Evolutionary conservation across 257 asterid species (phyloP).

Genomic region (Osmanthus fragrans): DNA sequence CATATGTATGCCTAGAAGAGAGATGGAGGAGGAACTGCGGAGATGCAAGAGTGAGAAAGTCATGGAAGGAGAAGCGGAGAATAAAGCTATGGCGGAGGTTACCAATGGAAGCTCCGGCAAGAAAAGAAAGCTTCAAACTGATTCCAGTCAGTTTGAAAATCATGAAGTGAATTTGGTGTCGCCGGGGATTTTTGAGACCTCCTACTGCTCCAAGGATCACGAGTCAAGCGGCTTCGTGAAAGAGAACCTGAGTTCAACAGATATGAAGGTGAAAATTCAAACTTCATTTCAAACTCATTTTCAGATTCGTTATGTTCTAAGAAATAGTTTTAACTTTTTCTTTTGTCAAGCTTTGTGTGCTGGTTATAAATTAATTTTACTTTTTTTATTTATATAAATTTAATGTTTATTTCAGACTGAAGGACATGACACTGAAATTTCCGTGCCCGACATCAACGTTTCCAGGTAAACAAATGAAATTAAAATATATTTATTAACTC

Average conservation of each 20-base stretch:
- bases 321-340: too few species aligned
- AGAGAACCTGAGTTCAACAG: not conserved
- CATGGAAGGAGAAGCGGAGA: not conserved
- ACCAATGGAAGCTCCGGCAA: not conserved
- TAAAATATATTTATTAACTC: not conserved
- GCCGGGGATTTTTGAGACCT: not conserved
- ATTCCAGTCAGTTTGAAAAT: not conserved
- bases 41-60: not conserved
- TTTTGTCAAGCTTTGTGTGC: not conserved
- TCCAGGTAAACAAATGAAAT: conserved; percentile 26
- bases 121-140: not conserved
- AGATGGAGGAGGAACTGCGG: not conserved
- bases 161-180: not conserved
- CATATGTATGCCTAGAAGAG: not conserved
- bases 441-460: conserved; percentile 25
- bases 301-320: too few species aligned
- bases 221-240: not conserved
- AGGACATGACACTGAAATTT: conserved; percentile 30
- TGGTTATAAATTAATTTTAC: not conserved
- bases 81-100: not conserved
- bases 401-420: conserved; percentile 28
- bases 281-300: not conserved
- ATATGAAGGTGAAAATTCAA: not conserved
- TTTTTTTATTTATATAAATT: not conserved
- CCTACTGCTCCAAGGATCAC: not conserved